Conservation (phyloP, 2,329 filamentous ascomycete genomes). For the Corinectria fuckeliana region DNA sequence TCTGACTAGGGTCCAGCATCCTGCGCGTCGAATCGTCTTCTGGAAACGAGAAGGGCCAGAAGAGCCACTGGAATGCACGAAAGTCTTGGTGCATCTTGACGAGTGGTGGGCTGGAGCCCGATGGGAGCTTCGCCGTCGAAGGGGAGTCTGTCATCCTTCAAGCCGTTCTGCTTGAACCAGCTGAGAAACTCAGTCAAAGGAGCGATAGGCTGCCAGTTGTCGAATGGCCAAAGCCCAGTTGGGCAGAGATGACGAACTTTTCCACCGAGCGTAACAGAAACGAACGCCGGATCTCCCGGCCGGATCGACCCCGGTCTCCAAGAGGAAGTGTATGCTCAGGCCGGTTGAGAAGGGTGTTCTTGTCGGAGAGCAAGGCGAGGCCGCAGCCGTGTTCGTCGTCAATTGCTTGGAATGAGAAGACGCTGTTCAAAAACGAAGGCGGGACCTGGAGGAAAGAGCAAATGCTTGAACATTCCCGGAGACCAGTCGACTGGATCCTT, state of each 20-base stretch:
- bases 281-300: slow-evolving; percentile 22
- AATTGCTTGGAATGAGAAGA: slow-evolving; percentile 15
- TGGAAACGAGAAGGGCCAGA: slow-evolving; percentile 15
- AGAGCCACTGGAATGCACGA: slow-evolving; percentile 16
- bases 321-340: not conserved
- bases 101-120: not conserved
- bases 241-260: not conserved
- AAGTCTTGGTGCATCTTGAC: not conserved
- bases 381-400: slow-evolving; percentile 7
- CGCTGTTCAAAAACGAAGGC: not conserved
- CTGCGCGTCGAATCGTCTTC: not conserved
- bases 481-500: slow-evolving; percentile 6
- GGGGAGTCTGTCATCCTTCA: slow-evolving; percentile 13
- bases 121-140: not conserved
- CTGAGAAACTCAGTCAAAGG: slow-evolving; percentile 19
- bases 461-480: slow-evolving; percentile 15
- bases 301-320: slow-evolving; percentile 9
- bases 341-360: slow-evolving; percentile 14
- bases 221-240: slow-evolving; percentile 7
- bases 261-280: slow-evolving; percentile 27
- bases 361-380: slow-evolving; percentile 20
- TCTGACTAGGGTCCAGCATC: not conserved
- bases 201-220: slow-evolving; percentile 27
- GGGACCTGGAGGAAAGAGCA: slow-evolving; percentile 24
- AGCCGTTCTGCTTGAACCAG: not conserved